Evolutionary conservation across 2,329 filamentous ascomycete species (phyloP), one percentile per base, ranked within the genome.

Genomic region (Penicillium sp.): DNA sequence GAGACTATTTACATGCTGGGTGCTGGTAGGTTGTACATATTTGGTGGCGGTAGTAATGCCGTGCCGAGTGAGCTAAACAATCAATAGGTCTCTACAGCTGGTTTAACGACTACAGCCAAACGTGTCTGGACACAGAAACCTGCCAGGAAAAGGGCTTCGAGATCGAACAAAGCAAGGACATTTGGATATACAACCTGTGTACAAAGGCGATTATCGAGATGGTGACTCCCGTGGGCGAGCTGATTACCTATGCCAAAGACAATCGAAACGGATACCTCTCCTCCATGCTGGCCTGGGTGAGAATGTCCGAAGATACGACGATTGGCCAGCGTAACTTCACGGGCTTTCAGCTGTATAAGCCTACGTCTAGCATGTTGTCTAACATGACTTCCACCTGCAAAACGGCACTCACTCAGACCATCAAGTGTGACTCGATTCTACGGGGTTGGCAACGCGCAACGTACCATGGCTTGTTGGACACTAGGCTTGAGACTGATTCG

Each of bases 31-130:
- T 24, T 24, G 22, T 24, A 24, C 22, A 24, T 24, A 24, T 24
- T 24, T 24, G 4, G 22, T 24, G 22, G 22, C 22, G 4, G 22
- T 24, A 24, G 22, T 24, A 24, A 24, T 4, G 22, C 22, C 22
- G 22, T 24, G 22, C 2, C 22, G 22, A 24, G 22, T 3, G 22
- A 24, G 22, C 22, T 24, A 24, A 24, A 24, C 22, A 24, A 24
- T 24, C 22, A 24, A 24, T 24, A 24, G 89, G 88, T 0, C 67
- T 89, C 14, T 91, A 91, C 74, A 81, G 76, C 52, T 87, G 86
- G 78, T 87, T 86, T 77, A 77, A 83, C 66, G 81, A 84, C 73
- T 87, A 86, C 73, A 69, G 69, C 36, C 82, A 85, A 66, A 69
- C 69, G 14, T 85, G 83, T 66, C 71, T 84, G 3, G 54, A 68